Conservation (phyloP, 1,284 basidiomycete species). For the Porogramme epimiltina region DNA sequence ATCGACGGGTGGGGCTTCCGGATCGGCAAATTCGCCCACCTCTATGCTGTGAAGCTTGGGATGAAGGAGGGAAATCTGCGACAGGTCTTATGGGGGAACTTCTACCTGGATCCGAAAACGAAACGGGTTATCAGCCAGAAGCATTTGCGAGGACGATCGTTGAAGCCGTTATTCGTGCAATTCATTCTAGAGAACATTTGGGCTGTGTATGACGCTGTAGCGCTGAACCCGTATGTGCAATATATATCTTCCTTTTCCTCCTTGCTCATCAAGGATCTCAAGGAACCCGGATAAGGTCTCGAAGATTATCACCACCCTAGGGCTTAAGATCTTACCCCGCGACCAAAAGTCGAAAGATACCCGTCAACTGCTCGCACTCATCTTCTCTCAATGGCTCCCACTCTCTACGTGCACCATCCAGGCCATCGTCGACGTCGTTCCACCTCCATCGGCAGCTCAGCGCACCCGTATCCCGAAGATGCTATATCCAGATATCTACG, state of each 20-base stretch:
- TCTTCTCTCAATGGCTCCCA: constrained; percentile 97
- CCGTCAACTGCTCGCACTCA: constrained; percentile 79
- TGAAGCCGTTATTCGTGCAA: constrained; percentile 99
- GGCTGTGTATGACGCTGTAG: constrained; percentile 91
- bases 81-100: constrained; percentile 96
- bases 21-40: constrained; percentile 89
- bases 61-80: constrained; percentile 89
- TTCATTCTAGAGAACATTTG: constrained; percentile 98
- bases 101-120: constrained; percentile 95
- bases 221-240: constrained; percentile 81
- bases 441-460: constrained; percentile 86
- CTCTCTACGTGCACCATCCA: constrained; percentile 94
- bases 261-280: constrained; percentile 1
- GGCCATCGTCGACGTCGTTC: constrained; percentile 89
- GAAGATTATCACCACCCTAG: constrained; percentile 87
- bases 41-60: constrained; percentile 91
- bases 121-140: constrained; percentile 93
- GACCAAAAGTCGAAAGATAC: constrained; percentile 94
- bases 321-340: constrained; percentile 84
- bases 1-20: constrained; percentile 99
- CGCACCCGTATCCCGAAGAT: constrained; percentile 87
- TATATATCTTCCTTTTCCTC: no score
- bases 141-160: constrained; percentile 79
- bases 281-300: constrained; percentile 88
- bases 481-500: constrained; percentile 82